Percentiles rank a stretch among this genome's conserved stretches.
Evolutionary conservation across 202 grass and related monocot genomes (phyloP).

Genomic region (Setaria viridis): DNA sequence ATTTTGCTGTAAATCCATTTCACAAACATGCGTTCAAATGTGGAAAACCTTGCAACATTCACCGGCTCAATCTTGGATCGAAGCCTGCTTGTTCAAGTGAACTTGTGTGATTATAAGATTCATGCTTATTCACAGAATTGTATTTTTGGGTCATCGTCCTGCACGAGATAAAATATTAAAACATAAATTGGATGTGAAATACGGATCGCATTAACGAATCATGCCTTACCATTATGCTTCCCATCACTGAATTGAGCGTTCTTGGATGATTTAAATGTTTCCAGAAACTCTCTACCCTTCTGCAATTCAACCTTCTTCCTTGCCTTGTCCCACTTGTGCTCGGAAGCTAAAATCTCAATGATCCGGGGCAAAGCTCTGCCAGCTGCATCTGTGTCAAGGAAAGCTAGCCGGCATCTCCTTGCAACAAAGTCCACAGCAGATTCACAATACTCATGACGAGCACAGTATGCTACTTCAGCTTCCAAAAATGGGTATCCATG

Average conservation of each 20-base stretch:
- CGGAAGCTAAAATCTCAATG: constrained; percentile 74
- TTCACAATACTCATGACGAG: constrained; percentile 87
- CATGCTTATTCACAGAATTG: constrained; percentile 41
- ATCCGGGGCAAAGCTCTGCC: constrained; percentile 73
- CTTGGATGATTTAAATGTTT: constrained; percentile 93
- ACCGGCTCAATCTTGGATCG: constrained; percentile 5
- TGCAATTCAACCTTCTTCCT: constrained; percentile 71
- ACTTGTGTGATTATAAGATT: background rate
- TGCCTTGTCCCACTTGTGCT: constrained; percentile 88
- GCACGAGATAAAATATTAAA: constrained; percentile 21
- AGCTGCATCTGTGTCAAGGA: constrained; percentile 88
- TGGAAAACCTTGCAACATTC: constrained; percentile 31
- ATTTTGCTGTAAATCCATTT: constrained; percentile 39
- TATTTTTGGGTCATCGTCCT: constrained; percentile 43
- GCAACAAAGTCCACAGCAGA: constrained; percentile 87
- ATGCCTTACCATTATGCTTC: constrained; percentile 74
- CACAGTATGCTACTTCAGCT: constrained; percentile 97
- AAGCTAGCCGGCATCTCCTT: constrained; percentile 84
- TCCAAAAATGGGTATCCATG: constrained; percentile 92
- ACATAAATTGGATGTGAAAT: background rate
- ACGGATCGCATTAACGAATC: background rate
- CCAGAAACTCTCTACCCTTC: constrained; percentile 80
- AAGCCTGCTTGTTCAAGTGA: constrained; percentile 29
- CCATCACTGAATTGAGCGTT: constrained; percentile 93
- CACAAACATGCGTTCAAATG: constrained; percentile 1